Evolutionary conservation across 176 grass and related monocot genomes (phyloP).

Genomic region (Oryza meridionalis): DNA sequence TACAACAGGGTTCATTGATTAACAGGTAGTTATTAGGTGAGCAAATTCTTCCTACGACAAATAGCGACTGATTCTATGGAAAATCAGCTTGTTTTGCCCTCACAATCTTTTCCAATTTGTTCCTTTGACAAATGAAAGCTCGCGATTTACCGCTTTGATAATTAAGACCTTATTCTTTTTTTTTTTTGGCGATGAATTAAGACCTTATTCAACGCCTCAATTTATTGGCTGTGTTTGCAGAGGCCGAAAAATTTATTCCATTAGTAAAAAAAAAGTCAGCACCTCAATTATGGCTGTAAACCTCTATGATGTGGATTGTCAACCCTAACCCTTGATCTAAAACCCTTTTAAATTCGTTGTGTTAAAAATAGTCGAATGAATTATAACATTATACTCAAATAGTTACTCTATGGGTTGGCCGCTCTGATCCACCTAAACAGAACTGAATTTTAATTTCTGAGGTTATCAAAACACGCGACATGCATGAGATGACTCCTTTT

Average conservation of each 20-base stretch:
- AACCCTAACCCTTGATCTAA: background rate
- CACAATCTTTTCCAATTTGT: background rate
- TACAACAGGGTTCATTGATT: background rate
- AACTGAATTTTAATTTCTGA: too few relatives aligned
- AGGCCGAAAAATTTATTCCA: too few relatives aligned
- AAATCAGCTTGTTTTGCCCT: background rate
- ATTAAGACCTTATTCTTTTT: background rate
- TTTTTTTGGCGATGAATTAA: too few relatives aligned
- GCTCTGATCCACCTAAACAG: too few relatives aligned
- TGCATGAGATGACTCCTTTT: background rate
- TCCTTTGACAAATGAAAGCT: too few relatives aligned
- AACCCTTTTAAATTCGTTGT: too few relatives aligned
- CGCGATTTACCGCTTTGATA: too few relatives aligned
- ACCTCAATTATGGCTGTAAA: background rate
- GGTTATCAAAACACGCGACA: background rate
- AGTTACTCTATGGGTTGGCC: too few relatives aligned
- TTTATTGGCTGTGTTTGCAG: too few relatives aligned
- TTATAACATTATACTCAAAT: too few relatives aligned
- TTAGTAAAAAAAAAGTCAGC: background rate
- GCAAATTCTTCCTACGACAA: background rate
- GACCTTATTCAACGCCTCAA: background rate
- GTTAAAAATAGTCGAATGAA: too few relatives aligned
- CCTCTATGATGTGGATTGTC: background rate
- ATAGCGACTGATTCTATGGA: background rate
- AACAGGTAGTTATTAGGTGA: constrained; percentile 9